Evolutionary conservation across 108 stramenopile genomes (phyloP).

Genomic region (Aurantiochytrium sp.): DNA sequence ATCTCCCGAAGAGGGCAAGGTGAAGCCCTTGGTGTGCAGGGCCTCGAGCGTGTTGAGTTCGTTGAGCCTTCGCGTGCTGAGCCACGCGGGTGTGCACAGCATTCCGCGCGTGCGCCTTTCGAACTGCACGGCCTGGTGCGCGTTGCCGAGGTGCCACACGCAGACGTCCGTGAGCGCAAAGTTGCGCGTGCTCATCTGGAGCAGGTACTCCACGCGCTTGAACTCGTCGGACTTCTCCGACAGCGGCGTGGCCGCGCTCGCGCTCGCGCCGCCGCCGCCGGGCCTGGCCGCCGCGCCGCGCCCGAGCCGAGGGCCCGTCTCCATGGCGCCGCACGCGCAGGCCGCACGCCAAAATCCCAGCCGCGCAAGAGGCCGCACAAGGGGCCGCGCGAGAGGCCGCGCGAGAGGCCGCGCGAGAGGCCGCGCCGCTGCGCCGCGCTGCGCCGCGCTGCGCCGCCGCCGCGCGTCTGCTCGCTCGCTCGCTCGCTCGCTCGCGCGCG

Average conservation of each 20-base stretch:
- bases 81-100: constrained; percentile 17
- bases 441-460: too few species aligned
- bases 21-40: constrained; percentile 20
- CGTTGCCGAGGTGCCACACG: constrained; percentile 25
- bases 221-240: not conserved
- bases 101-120: constrained; percentile 7
- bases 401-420: too few species aligned
- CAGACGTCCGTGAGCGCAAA: constrained; percentile 19
- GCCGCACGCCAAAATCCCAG: too few species aligned
- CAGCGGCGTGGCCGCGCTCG: not conserved
- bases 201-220: constrained; percentile 1
- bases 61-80: not conserved
- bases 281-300: too few species aligned
- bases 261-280: not conserved
- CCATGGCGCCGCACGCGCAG: too few species aligned
- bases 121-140: constrained; percentile 8
- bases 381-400: too few species aligned
- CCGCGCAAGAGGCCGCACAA: too few species aligned
- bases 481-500: too few species aligned
- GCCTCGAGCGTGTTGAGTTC: constrained; percentile 16
- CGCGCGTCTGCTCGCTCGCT: too few species aligned
- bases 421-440: too few species aligned
- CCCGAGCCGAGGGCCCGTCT: too few species aligned
- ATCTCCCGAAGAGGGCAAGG: constrained; percentile 4
- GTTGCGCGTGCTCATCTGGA: not conserved